Base-by-base conservation (phyloP, 306 rosid genomes). In the Cucurbita argyrosperma region DNA sequence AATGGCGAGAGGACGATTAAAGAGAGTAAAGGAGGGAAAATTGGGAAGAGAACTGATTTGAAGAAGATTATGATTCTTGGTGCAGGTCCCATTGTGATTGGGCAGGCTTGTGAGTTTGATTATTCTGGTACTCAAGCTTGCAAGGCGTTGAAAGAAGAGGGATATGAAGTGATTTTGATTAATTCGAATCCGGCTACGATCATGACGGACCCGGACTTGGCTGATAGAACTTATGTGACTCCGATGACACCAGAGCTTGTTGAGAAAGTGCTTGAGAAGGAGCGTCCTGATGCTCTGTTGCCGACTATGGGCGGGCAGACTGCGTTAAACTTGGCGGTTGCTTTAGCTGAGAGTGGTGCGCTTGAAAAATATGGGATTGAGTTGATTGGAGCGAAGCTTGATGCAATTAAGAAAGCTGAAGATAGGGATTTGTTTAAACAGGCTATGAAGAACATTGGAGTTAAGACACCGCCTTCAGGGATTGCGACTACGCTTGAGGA, bases 241-340 rank as follows among this genome's bases (percentile, higher is more conserved):
- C 99, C 97, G 6, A 95, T 95, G 97, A 95, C 97, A 3, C 96
- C 99, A 0, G 97, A 91, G 9, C 73, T 91, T 47, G 96, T 95
- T 1, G 99, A 95, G 83, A 87, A 87, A 42, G 90, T 91, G 1
- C 84, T 95, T 15, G 96, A 85, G 47, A 76, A 85, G 61, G 99
- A 95, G 82, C 96, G 96, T 4, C 97, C 96, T 0, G 96, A 95
- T 54, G 99, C 96, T 5, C 85, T 95, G 35, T 76, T 91, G 67
- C 99, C 99, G 3, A 95, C 97, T 2, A 91, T 95, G 99, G 97
- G 97, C 1, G 99, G 99, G 55, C 97, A 95, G 79, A 95, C 99
- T 4, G 97, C 96, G 8, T 84, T 95, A 7, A 95, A 95, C 71
- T 83, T 95, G 1, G 99, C 97, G 0, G 96, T 91, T 6, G 91